Base-by-base conservation (phyloP, 305 asterid genomes). In the Withania somnifera region DNA sequence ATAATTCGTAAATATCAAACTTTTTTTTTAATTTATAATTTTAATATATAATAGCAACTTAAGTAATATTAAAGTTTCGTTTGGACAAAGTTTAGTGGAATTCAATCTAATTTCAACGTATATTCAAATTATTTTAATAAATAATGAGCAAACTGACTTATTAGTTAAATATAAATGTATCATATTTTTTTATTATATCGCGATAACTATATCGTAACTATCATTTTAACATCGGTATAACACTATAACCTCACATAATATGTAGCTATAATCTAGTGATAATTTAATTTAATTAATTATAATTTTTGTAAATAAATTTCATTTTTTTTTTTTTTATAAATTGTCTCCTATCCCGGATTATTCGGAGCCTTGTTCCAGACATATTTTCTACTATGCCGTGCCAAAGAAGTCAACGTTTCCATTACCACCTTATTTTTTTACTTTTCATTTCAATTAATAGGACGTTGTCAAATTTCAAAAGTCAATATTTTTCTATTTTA, bases 321-420 rank as follows among this genome's bases (percentile, higher is more conserved):
- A 28, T 19, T 36, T 4, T 76, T 13, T 8, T 36, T 20, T 20
- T 11, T 57, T 2, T 58, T 71, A 51, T 34, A 20, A 42, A 53
- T 77, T 85, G 86, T 84, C 83, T 87, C 85, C 63, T 84, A 87
- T 85, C 97, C 96, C 98, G 98, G 94, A 88, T 91, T 83, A 87
- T 89, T 76, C 90, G 95, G 93, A 54, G 76, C 79, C 84, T 82
- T 90, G 92, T 89, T 85, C 71, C 94, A 92, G 93, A 89, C 98
- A 91, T 89, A 90, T 79, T 67, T 81, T 75, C 86, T 53, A 32
- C 84, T 58, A 82, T 85, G 79, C 91, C 52, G 87, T 84, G 82
- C 86, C 86, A 84, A 87, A 90, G 86, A 89, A 85, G 88, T 85
- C 88, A 87, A 90, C 84, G 85, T 81, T 83, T 17, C 73, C 73